Evolutionary conservation across 73 alveolate species (phyloP), one percentile per base, ranked within the genome.

Genomic region (Durusdinium trenchii): DNA sequence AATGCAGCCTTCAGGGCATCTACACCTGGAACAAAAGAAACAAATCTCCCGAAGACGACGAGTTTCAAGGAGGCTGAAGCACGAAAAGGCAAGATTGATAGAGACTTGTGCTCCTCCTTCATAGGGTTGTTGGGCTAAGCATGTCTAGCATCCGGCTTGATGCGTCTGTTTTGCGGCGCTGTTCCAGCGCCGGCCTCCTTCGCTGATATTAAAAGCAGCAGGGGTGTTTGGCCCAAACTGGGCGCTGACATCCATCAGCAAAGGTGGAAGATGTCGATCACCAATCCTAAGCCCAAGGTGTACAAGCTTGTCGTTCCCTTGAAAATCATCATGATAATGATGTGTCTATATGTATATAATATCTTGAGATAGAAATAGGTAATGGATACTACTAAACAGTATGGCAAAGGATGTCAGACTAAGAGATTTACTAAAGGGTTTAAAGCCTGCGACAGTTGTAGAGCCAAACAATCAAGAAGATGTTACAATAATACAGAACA

Each of bases 141-240:
- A n/a, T n/a, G n/a, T n/a, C n/a, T n/a, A n/a, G n/a, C n/a, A n/a
- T n/a, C n/a, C 23, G 12, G 69, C 32, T 16, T 12, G 32, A 16
- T 57, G 69, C 69, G 23, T 23, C 35, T 73, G 45, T 35, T 73
- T 73, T 0, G 36, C 52, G 18, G 9, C 50, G 14, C 45, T 51
- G 9, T 6, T 36, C 28, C n/a, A n/a, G n/a, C 40, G 47, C 61
- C 60, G 10, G 60, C 86, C 86, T 76, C 86, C 86, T 76, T 76
- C 86, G 86, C 86, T 76, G 61, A 76, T 76, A 23, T 76, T 76
- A 40, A 76, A 76, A 76, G 86, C 86, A 7, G 61, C 86, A 0
- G 86, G 61, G 12, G 86, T 60, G 45, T 76, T 47, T 14, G 12
- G 43, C 18, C 91, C 91, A 35, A 81, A 81, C 32, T 81, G 91